Base-by-base conservation (phyloP, 2,329 filamentous ascomycete species). In the Fusarium gaditjirri region DNA sequence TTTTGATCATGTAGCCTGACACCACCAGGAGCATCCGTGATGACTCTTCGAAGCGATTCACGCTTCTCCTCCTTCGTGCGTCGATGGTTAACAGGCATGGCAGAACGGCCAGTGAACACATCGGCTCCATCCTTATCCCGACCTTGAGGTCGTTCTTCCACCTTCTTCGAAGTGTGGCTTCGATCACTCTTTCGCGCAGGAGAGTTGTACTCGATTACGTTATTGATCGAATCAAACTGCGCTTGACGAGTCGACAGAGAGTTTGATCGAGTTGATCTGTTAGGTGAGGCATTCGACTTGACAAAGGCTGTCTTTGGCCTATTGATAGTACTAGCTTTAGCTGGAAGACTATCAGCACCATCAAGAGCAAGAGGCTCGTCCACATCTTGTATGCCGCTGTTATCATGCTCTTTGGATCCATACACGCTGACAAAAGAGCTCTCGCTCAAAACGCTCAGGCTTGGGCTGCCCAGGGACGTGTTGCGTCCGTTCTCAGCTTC, bases 391-490 rank as follows among this genome's bases (percentile, higher is more conserved):
- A 76, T 65, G 8, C 74, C 72, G 16, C 73, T 73, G 33, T 72
- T 75, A 14, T 78, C 77, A 4, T 73, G 59, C 12, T 68, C 74
- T 68, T 84, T 85, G 29, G 83, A 79, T 6, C 90, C 90, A 61
- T 92, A 92, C 1, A 92, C 83, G 72, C 90, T 92, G 27, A 87
- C 73, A 73, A 92, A 92, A 0, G 90, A 92, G 77, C 90, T 92
- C 78, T 92, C 90, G 71, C 90, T 92, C 68, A 92, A 79, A 17
- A 92, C 83, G 71, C 90, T 92, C 54, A 92, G 80, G 38, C 86
- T 87, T 7, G 90, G 90, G 71, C 90, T 92, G 33, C 83, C 83
- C 65, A 88, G 75, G 46, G 82, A 83, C 33, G 77, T 82, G 78
- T 29, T 61, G 8, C 64, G 73, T 46, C 66, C 68, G 23, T 67